Evolutionary conservation across 129 eudicot genomes (phyloP), one percentile per base, ranked within the genome.

Genomic region (Tagetes erecta): DNA sequence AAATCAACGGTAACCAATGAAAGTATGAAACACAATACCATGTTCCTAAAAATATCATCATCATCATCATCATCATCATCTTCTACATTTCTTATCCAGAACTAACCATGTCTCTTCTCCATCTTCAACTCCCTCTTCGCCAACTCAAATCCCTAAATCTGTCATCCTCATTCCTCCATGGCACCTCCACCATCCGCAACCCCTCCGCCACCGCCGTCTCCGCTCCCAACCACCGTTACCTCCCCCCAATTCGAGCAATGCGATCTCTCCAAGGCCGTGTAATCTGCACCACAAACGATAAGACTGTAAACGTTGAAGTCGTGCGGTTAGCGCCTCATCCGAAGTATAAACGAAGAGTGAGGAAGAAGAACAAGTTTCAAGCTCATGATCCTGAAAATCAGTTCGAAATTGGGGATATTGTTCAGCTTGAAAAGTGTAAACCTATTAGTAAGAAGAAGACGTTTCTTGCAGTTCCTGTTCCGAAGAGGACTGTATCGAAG

Each of bases 361-460:
- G 96, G 79, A 82, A 65, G 87, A 88, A 88, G 90, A 90, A 90
- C 91, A 94, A 86, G 94, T 90, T 74, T 72, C 99, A 94, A 64
- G 99, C 93, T 9, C 97, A 94, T 51, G 99, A 94, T 85, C 93
- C 92, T 7, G 87, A 86, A 13, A 94, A 94, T 67, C 86, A 75
- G 40, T 94, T 90, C 77, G 27, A 80, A 45, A 78, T 88, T 14
- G 97, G 99, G 59, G 99, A 94, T 65, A 5, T 71, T 56, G 98
- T 94, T 27, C 93, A 81, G 88, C 89, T 94, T 3, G 96, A 90
- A 33, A 90, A 85, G 72, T 74, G 89, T 73, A 79, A 84, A 66
- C 98, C 98, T 12, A 86, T 94, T 55, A 94, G 98, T 58, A 94
- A 91, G 86, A 86, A 71, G 64, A 94, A 94, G 79, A 80, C 88